A percentile compares a stretch with the other conserved stretches of the same genome.
These are phyloP conservation scores for Blastocladiella emersonii DNA, from an alignment of 371 early-diverging fungal species.

Conservation along the genomic window DNA sequence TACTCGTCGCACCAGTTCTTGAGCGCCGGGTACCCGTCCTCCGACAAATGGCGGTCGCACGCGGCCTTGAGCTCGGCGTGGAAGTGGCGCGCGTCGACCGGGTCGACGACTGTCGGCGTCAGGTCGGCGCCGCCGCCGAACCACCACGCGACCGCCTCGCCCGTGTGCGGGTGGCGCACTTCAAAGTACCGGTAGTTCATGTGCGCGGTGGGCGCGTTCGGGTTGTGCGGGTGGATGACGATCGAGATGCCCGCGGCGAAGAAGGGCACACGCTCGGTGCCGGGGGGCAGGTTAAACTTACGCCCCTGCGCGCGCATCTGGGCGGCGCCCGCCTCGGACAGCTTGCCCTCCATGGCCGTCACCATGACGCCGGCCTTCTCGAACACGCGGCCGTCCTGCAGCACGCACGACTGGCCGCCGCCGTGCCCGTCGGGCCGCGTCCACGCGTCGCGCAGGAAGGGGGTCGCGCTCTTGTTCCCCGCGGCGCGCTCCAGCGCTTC, in stretches of 20 bases:
- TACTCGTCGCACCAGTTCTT: conserved; percentile 78
- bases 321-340: conserved; percentile 52
- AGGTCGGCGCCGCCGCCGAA: conserved; percentile 75
- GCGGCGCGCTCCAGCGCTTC: conserved; percentile 25
- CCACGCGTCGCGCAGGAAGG: conserved; percentile 67
- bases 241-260: conserved; percentile 84
- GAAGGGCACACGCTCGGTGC: conserved; percentile 34
- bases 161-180: conserved; percentile 38
- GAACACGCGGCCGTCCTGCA: conserved; percentile 79
- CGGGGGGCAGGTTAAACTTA: conserved; percentile 9
- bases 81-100: conserved; percentile 67
- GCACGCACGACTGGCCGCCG: conserved; percentile 78
- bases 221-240: conserved; percentile 91
- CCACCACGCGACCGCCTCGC: conserved; percentile 57
- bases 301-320: conserved; percentile 55
- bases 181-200: conserved; percentile 96
- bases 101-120: conserved; percentile 62
- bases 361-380: conserved; percentile 92
- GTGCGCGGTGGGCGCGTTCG: conserved; percentile 88
- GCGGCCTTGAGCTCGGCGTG: conserved; percentile 60
- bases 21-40: conserved; percentile 48
- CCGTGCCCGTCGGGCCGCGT: conserved; percentile 65
- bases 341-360: conserved; percentile 57
- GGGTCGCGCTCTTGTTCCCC: conserved; percentile 37
- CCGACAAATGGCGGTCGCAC: conserved; percentile 46